Evolutionary conservation across 2,329 filamentous ascomycete species (phyloP).

Genomic region (Nemania abortiva): DNA sequence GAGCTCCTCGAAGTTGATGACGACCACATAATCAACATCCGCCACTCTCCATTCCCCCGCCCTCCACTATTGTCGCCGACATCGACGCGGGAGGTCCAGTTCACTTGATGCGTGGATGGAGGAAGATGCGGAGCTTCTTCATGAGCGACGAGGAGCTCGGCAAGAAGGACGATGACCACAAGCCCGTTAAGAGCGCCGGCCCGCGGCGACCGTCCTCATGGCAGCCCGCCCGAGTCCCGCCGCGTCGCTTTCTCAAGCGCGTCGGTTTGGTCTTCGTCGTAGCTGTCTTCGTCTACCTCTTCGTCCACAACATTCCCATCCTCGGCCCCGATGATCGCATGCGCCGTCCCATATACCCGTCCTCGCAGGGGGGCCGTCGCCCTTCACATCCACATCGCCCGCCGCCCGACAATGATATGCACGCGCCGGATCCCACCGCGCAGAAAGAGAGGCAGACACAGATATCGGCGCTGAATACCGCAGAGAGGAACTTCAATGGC

Average conservation of each 20-base stretch:
- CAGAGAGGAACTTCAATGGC: conserved; percentile 72
- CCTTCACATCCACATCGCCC: conserved; percentile 30
- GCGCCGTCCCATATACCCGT: conserved; percentile 55
- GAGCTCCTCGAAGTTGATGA: conserved; percentile 20
- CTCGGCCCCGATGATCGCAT: conserved; percentile 55
- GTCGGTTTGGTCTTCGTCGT: conserved; percentile 61
- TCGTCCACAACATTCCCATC: conserved; percentile 72
- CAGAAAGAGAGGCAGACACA: conserved; percentile 23
- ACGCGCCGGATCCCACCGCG: conserved; percentile 21
- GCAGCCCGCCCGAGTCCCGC: conserved; percentile 58
- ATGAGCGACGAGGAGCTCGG: conserved; percentile 67
- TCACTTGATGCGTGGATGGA: conserved; percentile 47
- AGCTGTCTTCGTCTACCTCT: conserved; percentile 69
- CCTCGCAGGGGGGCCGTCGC: conserved; percentile 30
- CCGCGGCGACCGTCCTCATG: conserved; percentile 53
- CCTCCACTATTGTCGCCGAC: conserved; percentile 8
- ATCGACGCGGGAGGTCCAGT: conserved; percentile 6
- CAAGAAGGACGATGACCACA: conserved; percentile 71
- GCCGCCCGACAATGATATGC: conserved; percentile 17
- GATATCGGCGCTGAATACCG: conserved; percentile 17
- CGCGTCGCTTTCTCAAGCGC: conserved; percentile 67
- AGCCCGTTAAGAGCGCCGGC: conserved; percentile 47
- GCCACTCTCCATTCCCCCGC: background rate
- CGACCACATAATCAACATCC: conserved; percentile 17
- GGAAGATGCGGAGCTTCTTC: conserved; percentile 61